Conservation (phyloP, 2,329 filamentous ascomycete species). For the Trichoderma citrinoviride region DNA sequence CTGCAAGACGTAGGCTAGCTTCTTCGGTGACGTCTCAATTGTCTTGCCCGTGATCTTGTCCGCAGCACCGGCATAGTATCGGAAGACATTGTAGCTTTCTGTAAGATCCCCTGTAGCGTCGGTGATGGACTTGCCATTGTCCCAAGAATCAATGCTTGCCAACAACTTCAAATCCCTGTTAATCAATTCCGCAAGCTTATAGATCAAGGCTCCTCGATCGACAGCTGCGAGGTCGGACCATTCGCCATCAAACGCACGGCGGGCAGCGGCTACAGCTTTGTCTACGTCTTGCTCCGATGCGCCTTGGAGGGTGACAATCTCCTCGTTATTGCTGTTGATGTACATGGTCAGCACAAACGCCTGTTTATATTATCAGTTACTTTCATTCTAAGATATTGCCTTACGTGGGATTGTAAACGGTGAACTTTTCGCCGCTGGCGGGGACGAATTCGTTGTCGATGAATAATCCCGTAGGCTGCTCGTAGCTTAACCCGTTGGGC, state of each 20-base stretch:
- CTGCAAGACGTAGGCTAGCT: slow-evolving; percentile 72
- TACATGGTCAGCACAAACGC: neutral
- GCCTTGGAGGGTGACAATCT: slow-evolving; percentile 5
- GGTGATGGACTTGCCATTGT: slow-evolving; percentile 72
- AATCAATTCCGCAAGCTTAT: slow-evolving; percentile 70
- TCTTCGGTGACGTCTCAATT: slow-evolving; percentile 67
- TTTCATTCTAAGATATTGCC: neutral
- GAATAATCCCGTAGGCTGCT: slow-evolving; percentile 17
- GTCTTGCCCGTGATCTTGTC: slow-evolving; percentile 82
- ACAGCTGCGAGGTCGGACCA: slow-evolving; percentile 66
- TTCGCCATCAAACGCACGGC: slow-evolving; percentile 69
- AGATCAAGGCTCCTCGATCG: slow-evolving; percentile 63
- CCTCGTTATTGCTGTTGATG: neutral
- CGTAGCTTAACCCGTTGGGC: slow-evolving; percentile 13
- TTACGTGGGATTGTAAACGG: slow-evolving; percentile 14
- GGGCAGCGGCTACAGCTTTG: slow-evolving; percentile 73
- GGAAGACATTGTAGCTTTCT: slow-evolving; percentile 62
- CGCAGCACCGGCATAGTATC: slow-evolving; percentile 71
- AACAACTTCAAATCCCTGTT: slow-evolving; percentile 70
- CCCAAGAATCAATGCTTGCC: slow-evolving; percentile 73
- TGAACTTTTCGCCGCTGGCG: slow-evolving; percentile 19
- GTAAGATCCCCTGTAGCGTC: slow-evolving; percentile 66
- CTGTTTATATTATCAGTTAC: neutral
- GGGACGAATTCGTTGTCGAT: slow-evolving; percentile 11
- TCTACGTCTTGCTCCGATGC: slow-evolving; percentile 52